These are phyloP conservation scores for Lactifluus volemus DNA, from an alignment of 768 basidiomycete species.

Conservation along the genomic window DNA sequence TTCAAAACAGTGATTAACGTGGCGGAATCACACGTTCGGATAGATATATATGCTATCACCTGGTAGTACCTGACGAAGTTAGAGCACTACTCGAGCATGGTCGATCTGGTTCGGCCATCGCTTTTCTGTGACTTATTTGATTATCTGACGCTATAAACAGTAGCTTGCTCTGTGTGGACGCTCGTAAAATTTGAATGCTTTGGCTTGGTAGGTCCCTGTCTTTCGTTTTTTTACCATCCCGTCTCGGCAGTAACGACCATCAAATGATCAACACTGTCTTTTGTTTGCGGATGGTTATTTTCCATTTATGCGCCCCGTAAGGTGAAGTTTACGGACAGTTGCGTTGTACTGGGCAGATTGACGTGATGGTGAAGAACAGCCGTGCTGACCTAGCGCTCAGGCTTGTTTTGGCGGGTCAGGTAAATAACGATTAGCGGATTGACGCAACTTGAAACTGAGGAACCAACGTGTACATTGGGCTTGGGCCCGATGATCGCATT, in stretches of 20 bases:
- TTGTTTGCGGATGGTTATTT: conserved; percentile 11
- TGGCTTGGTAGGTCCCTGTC: conserved; percentile 25
- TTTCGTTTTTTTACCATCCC: conserved; percentile 23
- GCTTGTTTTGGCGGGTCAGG: conserved; percentile 14
- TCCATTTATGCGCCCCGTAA: conserved; percentile 1
- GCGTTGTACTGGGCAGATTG: conserved; percentile 11
- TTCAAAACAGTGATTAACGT: conserved; percentile 14
- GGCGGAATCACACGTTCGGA: conserved; percentile 5
- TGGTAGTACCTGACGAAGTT: conserved; percentile 68
- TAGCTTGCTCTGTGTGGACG: too few species aligned
- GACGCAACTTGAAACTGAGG: too few species aligned
- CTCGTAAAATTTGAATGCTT: too few species aligned
- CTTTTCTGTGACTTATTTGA: not conserved
- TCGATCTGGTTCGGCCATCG: conserved; percentile 40
- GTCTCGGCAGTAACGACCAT: conserved; percentile 24
- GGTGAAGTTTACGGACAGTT: conserved; percentile 4
- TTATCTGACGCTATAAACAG: conserved; percentile 14
- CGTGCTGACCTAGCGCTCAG: conserved; percentile 11
- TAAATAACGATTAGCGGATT: too few species aligned
- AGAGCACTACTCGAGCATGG: conserved; percentile 54
- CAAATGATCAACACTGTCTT: too few species aligned
- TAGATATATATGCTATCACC: conserved; percentile 67
- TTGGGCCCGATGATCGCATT: too few species aligned
- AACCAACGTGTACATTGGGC: too few species aligned
- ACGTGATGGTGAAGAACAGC: conserved; percentile 13